Percentiles rank a stretch among this genome's conserved stretches.
phyloP scores from a whole-genome alignment of 2,329 filamentous ascomycete genomes.

The Colletotrichum gloeosporioides region DNA sequence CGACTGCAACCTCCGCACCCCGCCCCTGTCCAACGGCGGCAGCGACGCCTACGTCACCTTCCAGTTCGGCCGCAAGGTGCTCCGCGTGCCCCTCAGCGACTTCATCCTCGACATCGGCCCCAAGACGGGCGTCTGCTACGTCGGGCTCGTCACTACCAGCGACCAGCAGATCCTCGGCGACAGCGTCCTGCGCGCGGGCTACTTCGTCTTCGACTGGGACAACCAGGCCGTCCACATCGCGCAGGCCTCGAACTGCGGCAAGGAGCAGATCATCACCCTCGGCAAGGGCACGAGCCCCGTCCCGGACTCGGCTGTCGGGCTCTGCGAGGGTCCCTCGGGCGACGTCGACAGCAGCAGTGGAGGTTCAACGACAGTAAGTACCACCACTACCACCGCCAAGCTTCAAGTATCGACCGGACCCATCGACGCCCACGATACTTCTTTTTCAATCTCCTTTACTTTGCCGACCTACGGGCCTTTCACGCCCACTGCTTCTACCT shows the following conservation, averaged over 20 bases:
- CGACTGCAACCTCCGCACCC: slow-evolving; percentile 42
- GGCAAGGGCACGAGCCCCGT: slow-evolving; percentile 37
- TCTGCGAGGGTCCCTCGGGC: slow-evolving; percentile 35
- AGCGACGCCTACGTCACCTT: slow-evolving; percentile 45
- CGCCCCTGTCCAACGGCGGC: slow-evolving; percentile 33
- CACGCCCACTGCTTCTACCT: background rate
- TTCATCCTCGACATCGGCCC: slow-evolving; percentile 51
- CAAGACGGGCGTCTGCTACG: slow-evolving; percentile 39
- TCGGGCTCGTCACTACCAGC: slow-evolving; percentile 44
- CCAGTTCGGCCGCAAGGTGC: slow-evolving; percentile 44
- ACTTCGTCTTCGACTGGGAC: slow-evolving; percentile 53
- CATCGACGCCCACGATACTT: background rate
- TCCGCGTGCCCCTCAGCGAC: slow-evolving; percentile 51
- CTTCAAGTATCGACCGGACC: background rate
- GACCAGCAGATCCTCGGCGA: slow-evolving; percentile 50
- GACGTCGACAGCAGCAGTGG: slow-evolving; percentile 3
- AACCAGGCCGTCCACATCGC: slow-evolving; percentile 45
- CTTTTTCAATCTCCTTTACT: background rate
- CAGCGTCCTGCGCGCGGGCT: slow-evolving; percentile 47
- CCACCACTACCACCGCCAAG: background rate
- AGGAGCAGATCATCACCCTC: slow-evolving; percentile 41
- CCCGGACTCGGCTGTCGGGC: slow-evolving; percentile 33
- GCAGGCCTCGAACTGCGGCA: slow-evolving; percentile 45
- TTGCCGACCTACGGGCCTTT: background rate
- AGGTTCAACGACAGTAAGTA: background rate